Conservation (phyloP, 257 asterid species). For the Solanum raphanifolium region DNA sequence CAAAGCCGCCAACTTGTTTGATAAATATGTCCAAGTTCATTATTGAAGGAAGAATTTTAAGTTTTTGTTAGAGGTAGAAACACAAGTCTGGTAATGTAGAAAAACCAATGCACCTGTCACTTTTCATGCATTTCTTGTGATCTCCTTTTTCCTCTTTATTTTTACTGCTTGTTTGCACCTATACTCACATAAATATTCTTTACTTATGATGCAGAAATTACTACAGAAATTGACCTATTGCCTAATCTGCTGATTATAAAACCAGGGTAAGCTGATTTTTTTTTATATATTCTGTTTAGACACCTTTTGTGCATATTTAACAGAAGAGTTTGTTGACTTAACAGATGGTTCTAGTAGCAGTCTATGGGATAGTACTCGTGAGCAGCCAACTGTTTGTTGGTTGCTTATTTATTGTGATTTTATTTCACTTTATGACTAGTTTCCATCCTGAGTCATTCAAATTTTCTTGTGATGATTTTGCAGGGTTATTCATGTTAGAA, state of each 20-base stretch:
- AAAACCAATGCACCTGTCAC: slow-evolving; percentile 15
- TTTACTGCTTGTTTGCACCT: not conserved
- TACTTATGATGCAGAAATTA: slow-evolving; percentile 38
- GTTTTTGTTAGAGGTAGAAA: not conserved
- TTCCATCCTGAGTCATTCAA: slow-evolving; percentile 12
- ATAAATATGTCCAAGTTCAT: not conserved
- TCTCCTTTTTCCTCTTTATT: slow-evolving; percentile 22
- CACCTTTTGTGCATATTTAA: not conserved
- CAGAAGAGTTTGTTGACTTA: not conserved
- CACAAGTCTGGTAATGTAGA: not conserved
- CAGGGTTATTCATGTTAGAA: not conserved
- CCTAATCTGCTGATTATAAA: slow-evolving; percentile 23
- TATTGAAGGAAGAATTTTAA: not conserved
- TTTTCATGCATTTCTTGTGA: slow-evolving; percentile 64
- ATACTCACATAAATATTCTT: not conserved
- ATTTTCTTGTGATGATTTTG: slow-evolving; percentile 22
- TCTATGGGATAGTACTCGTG: slow-evolving; percentile 35
- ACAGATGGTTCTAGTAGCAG: slow-evolving; percentile 13
- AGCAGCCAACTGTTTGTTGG: slow-evolving; percentile 54
- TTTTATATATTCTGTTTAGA: not conserved
- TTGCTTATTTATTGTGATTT: slow-evolving; percentile 38
- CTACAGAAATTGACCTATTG: slow-evolving; percentile 19
- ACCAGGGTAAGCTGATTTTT: slow-evolving; percentile 33
- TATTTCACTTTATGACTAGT: slow-evolving; percentile 19
- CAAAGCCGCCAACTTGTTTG: slow-evolving; percentile 2